Base-by-base conservation (phyloP, 2,329 filamentous ascomycete species). In the Cladophialophora psammophila region DNA sequence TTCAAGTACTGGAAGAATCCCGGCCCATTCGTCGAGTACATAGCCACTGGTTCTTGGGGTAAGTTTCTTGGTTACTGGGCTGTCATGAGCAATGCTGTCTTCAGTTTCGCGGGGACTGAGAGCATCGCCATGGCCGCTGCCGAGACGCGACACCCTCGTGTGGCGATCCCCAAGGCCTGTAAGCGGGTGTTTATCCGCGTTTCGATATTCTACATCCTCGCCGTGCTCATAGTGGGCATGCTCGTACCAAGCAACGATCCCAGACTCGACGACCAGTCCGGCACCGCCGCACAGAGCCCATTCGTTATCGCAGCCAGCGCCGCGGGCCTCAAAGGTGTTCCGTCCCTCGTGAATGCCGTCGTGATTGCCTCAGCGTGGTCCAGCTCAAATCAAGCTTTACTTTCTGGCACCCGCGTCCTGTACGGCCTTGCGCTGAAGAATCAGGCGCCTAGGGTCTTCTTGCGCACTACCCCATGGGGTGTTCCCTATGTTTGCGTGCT, bases 1-100 rank as follows among this genome's bases (percentile, higher is more conserved):
- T 92, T 92, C 76, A 78, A 82, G 45, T 91, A 91, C 77, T 93
- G 90, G 91, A 85, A 78, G 26, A 77, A 88, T 36, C 90, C 90
- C 0, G 90, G 88, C 1, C 87, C 89, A 0, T 90, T 91, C 72
- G 87, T 89, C 38, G 86, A 89, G 72, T 87, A 89, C 73, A 84
- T 91, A n/a, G 82, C 82, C 2, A 80, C 79, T 0, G 87, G 87
- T 0, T 71, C 74, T 3, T 86, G 82, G 80, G 90, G 89, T 13
- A 81, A 82, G 13, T 92, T 92, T 73, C 81, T 91, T 4, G 87
- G 85, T 15, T 87, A 86, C 69, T 89, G 79, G 78, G 75, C 81
- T 53, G 76, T 78, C 4, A 78, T 79, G 52, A 76, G 78, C 71
- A 79, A 78, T 57, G 78, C 79, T 15, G 78, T 78, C 8, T 80